phyloP scores from a whole-genome alignment of 768 basidiomycete species.

The Leccinellum luteum region DNA sequence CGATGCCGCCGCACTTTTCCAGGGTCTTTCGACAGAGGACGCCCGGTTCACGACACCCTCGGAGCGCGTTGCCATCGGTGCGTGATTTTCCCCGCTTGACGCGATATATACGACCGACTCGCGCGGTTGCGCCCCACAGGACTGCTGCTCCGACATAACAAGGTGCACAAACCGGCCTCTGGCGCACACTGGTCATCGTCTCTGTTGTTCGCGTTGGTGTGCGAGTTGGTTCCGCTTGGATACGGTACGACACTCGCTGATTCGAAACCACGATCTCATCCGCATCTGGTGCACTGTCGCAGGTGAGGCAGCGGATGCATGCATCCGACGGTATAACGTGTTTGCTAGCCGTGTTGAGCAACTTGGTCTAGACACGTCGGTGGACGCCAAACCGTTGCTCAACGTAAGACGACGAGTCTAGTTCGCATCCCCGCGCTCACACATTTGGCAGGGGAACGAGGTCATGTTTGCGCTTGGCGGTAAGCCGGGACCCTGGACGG shows the following conservation, averaged over 20 bases:
- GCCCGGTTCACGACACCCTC: slow-evolving; percentile 38
- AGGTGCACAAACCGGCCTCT: slow-evolving; percentile 58
- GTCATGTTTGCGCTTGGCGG: slow-evolving; percentile 52
- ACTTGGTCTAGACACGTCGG: slow-evolving; percentile 54
- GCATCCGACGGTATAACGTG: slow-evolving; percentile 62
- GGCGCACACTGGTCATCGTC: slow-evolving; percentile 72
- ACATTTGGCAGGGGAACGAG: slow-evolving; percentile 61
- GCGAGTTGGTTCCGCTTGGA: slow-evolving; percentile 62
- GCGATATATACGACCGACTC: neutral
- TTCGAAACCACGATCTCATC: neutral
- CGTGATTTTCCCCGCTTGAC: slow-evolving; percentile 9
- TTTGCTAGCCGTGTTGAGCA: slow-evolving; percentile 61
- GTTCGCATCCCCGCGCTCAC: neutral
- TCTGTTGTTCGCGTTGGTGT: slow-evolving; percentile 70
- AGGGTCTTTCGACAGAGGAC: slow-evolving; percentile 29
- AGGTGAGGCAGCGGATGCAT: slow-evolving; percentile 45
- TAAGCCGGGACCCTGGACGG: slow-evolving; percentile 71
- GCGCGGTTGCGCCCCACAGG: slow-evolving; percentile 40
- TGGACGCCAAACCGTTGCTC: slow-evolving; percentile 72
- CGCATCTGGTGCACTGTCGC: neutral
- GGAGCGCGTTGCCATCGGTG: slow-evolving; percentile 61
- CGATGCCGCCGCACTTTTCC: slow-evolving; percentile 45
- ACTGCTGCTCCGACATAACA: slow-evolving; percentile 61
- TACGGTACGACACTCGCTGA: slow-evolving; percentile 25
- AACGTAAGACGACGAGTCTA: slow-evolving; percentile 53